These are phyloP conservation scores for Penicillium sp. DNA, from an alignment of 2,329 filamentous ascomycete genomes.

Conservation along the genomic window DNA sequence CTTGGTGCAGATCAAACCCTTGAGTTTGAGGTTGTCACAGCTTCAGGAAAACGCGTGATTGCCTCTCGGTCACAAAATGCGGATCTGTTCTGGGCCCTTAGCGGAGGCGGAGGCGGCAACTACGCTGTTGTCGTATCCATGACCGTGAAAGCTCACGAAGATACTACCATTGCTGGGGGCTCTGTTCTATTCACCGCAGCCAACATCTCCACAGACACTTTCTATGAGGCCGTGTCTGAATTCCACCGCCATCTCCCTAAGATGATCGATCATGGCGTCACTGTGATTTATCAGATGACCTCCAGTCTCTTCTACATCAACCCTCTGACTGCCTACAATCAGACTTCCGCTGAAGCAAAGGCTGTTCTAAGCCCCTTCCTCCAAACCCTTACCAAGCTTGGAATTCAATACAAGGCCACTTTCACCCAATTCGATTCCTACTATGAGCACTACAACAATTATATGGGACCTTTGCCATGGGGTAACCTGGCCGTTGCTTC, in stretches of 20 bases:
- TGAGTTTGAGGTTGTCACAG: constrained; percentile 47
- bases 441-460: constrained; percentile 39
- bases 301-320: constrained; percentile 53
- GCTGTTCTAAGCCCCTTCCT: constrained; percentile 52
- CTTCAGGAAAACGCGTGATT: constrained; percentile 25
- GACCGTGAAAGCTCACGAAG: constrained; percentile 53
- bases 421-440: constrained; percentile 38
- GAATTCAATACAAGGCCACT: constrained; percentile 37
- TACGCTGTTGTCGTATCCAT: constrained; percentile 62
- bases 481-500: constrained; percentile 31
- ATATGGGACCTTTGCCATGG: constrained; percentile 35
- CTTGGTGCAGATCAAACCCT: constrained; percentile 61
- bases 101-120: constrained; percentile 54
- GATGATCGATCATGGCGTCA: constrained; percentile 56
- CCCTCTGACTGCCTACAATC: constrained; percentile 54
- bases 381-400: constrained; percentile 42
- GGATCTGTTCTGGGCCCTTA: constrained; percentile 30
- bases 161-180: constrained; percentile 49
- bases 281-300: constrained; percentile 56
- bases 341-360: constrained; percentile 50
- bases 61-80: constrained; percentile 18
- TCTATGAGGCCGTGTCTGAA: constrained; percentile 56
- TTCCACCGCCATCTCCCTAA: constrained; percentile 55
- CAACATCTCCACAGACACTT: constrained; percentile 48
- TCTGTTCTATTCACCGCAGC: constrained; percentile 46